Base-by-base conservation (phyloP, 306 rosid species). In the Glycine soja region DNA sequence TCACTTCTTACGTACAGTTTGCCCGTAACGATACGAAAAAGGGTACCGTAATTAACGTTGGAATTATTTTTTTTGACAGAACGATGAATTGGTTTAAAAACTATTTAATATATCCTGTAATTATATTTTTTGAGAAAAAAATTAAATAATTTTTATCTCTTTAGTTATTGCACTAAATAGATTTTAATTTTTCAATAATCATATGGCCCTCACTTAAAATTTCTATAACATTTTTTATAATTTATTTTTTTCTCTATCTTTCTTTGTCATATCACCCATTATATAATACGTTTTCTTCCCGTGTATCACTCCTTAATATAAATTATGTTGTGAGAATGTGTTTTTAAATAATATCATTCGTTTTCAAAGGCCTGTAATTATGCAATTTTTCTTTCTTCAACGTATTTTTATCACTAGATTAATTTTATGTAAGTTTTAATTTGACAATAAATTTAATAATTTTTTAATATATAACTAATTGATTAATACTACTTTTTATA, bases 1-100 rank as follows among this genome's bases (percentile, higher is more conserved):
- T 83, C 88, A 81, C 50, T 65, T 74, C 63, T 58, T 63, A 72
- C 46, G 47, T 75, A 67, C 10, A 18, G 19, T 74, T 52, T 46
- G 42, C 24, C 77, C 72, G 5, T 45, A 58, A 42, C 1, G 24
- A 40, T 11, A 45, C 54, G 36, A 4, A 68, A 68, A 40, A 42
- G 34, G 52, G 4, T 42, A 24, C 30, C 30, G 2, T 24, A 24
- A 1, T 24, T 24, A 24, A 24, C 30, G 30, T 24, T 24, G 30
- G 2, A 24, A 1, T 24, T 24, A 1, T 24, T 24, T 24, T 24
- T 24, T 67, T 40, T 12, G 6, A 64, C 30, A 24, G 30, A 24
- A 24, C 3, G 11, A 67, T 66, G 50, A 13, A 14, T 65, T 7
- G 7, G 4, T 4, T 42, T 42, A 67, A 40, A 66, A 40, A 3